Base-by-base conservation (phyloP, 805 yeast genomes). In the Candida bentonensis region DNA sequence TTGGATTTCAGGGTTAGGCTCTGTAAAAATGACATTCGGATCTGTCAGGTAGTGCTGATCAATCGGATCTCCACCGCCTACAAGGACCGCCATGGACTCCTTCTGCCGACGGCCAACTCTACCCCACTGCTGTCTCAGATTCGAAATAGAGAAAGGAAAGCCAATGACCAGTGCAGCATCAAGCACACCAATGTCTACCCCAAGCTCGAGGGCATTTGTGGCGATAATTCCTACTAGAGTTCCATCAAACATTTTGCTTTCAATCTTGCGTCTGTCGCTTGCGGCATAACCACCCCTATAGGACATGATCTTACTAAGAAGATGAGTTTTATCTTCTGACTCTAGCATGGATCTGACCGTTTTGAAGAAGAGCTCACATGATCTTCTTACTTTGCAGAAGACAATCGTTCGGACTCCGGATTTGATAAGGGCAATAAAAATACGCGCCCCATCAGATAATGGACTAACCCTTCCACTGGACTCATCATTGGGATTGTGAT, bases 251-350 rank as follows among this genome's bases (percentile, higher is more conserved):
- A 92, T 85, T 53, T 83, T 85, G 41, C 72, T 69, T 59, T 92
- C 99, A 46, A 92, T 89, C 44, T 76, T 72, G 51, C 98, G 72
- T 51, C 99, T 70, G 55, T 89, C 97, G 1, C 72, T 63, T 1
- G 88, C 79, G 2, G 94, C 76, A 56, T 92, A 92, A 1, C 99
- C 99, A 28, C 97, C 98, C 51, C 99, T 67, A 54, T 92, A 92
- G 43, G 94, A 78, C 94, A 86, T 84, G 2, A 88, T 80, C 46
- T 79, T 30, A 81, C n/a, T 74, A 64, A 2, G 69, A 55, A 42
- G 76, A 54, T 25, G 73, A 72, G 11, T 66, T 53, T 50, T 67
- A 26, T 43, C 47, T 3, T 28, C 23, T 5, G 30, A 68, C 27
- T 67, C 63, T 26, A 79, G 65, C 15, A 68, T 59, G n/a, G 64